Evolutionary conservation across 1,284 basidiomycete genomes (phyloP).

Genomic region (Entoloma clypeatum): DNA sequence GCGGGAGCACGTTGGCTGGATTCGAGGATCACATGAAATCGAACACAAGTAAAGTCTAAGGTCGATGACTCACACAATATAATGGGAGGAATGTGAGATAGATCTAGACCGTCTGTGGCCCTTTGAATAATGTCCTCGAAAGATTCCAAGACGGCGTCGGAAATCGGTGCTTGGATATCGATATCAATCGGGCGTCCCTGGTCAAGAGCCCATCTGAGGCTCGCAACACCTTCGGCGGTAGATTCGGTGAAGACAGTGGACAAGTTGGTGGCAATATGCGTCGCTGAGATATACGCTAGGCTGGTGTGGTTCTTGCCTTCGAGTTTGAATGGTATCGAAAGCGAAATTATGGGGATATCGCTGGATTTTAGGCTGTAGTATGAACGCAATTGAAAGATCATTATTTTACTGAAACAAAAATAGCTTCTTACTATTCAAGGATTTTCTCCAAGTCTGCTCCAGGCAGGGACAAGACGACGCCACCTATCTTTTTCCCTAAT

Average conservation of each 20-base stretch:
- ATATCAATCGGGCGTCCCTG: constrained; percentile 64
- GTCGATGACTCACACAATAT: constrained; percentile 63
- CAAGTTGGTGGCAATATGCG: constrained; percentile 47
- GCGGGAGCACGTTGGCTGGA: constrained; percentile 79
- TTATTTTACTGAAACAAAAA: constrained; percentile 3
- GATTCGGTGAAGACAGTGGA: constrained; percentile 50
- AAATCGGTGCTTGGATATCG: constrained; percentile 54
- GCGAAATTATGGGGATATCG: constrained; percentile 43
- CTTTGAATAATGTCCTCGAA: constrained; percentile 74
- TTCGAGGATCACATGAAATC: constrained; percentile 10
- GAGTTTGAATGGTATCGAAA: constrained; percentile 55
- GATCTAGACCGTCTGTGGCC: constrained; percentile 44
- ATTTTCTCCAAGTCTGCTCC: constrained; percentile 39
- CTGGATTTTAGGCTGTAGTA: constrained; percentile 33
- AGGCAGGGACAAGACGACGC: constrained; percentile 51
- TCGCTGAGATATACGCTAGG: constrained; percentile 38
- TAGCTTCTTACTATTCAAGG: constrained; percentile 38
- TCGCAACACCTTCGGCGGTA: constrained; percentile 45
- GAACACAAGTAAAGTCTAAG: constrained; percentile 7
- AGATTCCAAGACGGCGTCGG: constrained; percentile 61
- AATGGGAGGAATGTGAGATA: constrained; percentile 50
- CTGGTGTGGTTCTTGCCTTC: constrained; percentile 39
- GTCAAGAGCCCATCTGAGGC: constrained; percentile 61
- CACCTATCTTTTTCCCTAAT: constrained; percentile 42
- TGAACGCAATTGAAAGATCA: constrained; percentile 7